Conservation (phyloP, 75 land plant genomes). For the Selaginella moellendorffii region DNA sequence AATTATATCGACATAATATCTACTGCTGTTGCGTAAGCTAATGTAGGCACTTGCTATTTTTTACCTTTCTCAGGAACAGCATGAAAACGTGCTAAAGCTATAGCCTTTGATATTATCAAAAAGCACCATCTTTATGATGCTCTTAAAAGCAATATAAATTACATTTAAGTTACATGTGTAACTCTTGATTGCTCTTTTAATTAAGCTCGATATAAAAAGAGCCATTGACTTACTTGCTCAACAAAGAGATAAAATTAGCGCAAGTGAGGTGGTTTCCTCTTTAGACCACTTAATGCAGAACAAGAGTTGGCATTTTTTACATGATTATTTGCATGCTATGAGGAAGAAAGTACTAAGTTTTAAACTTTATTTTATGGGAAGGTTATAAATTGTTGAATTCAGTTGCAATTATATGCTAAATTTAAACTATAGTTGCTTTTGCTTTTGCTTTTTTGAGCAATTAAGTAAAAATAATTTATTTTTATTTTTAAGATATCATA, state of each 20-base stretch:
- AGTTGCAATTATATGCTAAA: conserved; percentile 70
- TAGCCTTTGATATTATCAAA: conserved; percentile 83
- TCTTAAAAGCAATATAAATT: conserved; percentile 64
- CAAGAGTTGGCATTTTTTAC: conserved; percentile 43
- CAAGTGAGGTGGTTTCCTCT: conserved; percentile 80
- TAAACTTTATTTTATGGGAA: background rate
- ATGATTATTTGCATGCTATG: conserved; percentile 67
- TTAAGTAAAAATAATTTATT: conserved; percentile 53
- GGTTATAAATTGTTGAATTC: background rate
- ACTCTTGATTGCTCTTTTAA: conserved; percentile 32
- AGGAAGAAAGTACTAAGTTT: conserved; percentile 77
- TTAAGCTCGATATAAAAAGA: conserved; percentile 69
- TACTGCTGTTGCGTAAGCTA: conserved; percentile 54
- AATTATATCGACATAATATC: conserved; percentile 77
- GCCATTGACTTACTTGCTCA: conserved; percentile 60
- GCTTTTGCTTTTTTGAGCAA: conserved; percentile 79
- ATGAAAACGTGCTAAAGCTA: conserved; percentile 61
- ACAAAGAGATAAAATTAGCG: conserved; percentile 42
- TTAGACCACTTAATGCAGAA: conserved; percentile 41
- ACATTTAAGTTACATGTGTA: background rate
- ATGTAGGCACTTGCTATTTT: conserved; percentile 82
- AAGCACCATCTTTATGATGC: conserved; percentile 57
- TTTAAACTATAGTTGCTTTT: conserved; percentile 72
- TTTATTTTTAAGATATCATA: background rate
- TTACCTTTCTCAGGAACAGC: conserved; percentile 52